A percentile compares a stretch with the other conserved stretches of the same genome.
phyloP scores from a whole-genome alignment of 257 asterid genomes.

The Solanum pimpinellifolium region DNA sequence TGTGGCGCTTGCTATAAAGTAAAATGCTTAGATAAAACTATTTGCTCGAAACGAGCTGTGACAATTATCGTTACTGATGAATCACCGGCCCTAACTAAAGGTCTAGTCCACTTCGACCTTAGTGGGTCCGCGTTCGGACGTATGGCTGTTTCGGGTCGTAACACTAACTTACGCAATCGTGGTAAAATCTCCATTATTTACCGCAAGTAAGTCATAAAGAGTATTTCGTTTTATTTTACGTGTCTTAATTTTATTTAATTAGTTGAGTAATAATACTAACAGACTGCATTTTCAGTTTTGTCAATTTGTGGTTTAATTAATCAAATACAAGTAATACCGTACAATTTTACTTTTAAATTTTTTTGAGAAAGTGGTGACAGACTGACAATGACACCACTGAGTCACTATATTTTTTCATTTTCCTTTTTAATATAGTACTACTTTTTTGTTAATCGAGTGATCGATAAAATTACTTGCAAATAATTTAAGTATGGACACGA shows the following conservation, averaged over 20 bases:
- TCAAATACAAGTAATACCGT: background rate
- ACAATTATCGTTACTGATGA: slow-evolving; percentile 86
- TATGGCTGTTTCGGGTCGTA: slow-evolving; percentile 66
- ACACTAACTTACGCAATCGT: slow-evolving; percentile 65
- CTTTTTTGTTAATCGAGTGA: background rate
- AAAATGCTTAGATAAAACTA: slow-evolving; percentile 63
- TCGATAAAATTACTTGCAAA: background rate
- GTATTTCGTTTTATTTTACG: background rate
- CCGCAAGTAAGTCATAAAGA: slow-evolving; percentile 39
- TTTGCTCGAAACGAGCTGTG: slow-evolving; percentile 77
- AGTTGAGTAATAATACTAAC: background rate
- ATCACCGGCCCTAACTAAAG: slow-evolving; percentile 66
- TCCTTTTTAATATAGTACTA: background rate
- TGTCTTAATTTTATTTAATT: background rate
- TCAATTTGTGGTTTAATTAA: slow-evolving; percentile 5
- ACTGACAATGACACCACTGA: background rate
- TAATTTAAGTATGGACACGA: background rate
- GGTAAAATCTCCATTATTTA: slow-evolving; percentile 60
- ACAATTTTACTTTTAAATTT: background rate
- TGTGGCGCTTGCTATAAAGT: slow-evolving; percentile 97
- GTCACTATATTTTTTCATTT: background rate
- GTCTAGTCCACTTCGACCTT: slow-evolving; percentile 67
- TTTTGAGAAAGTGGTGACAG: background rate
- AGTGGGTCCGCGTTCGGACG: slow-evolving; percentile 95
- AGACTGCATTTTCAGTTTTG: slow-evolving; percentile 21